Base-by-base conservation (phyloP, 2,329 filamentous ascomycete species). In the Aphanocladium album region DNA sequence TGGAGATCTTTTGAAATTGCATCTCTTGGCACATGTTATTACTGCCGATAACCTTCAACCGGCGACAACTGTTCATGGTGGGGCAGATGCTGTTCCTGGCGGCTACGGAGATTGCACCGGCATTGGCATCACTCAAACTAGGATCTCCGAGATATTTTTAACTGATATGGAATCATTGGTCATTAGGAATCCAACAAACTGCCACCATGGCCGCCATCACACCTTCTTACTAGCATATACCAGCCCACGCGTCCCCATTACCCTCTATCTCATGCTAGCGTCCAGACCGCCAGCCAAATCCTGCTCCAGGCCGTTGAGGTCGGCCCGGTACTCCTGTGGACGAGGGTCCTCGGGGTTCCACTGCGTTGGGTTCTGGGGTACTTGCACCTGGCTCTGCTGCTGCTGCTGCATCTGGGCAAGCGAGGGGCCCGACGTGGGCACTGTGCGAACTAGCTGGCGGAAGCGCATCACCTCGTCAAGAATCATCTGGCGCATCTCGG, bases 401-500 rank as follows among this genome's bases (percentile, higher is more conserved):
- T 67, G 65, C 51, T 71, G 74, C 63, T 77, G 76, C 33, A 69
- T 76, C 37, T 70, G 73, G 74, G 43, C 67, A 70, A 23, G 65
- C 68, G 23, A 68, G 70, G 54, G 67, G 68, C 17, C 66, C 70
- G 12, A 69, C 62, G 19, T 77, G n/a, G 81, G 79, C 0, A 76
- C 79, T 25, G 79, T 84, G 55, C 83, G 79, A 14, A 85, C 83
- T 35, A 74, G 68, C 70, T 85, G 81, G 64, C 95, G 86, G 86
- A 99, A 99, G 66, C 87, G 83, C 71, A 86, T 82, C 53, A 99
- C 95, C 76, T 99, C 95, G n/a, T 93, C 89, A 62, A 97, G 81
- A 66, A 99, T 99, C 91, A 97, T 96, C 76, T 88, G 88, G 73
- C 95, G 90, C 93, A 99, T 98, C 68, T 97, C 90, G 23, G 82